Conservation (phyloP, 139 green algal genomes). For the Monoraphidium neglectum region DNA sequence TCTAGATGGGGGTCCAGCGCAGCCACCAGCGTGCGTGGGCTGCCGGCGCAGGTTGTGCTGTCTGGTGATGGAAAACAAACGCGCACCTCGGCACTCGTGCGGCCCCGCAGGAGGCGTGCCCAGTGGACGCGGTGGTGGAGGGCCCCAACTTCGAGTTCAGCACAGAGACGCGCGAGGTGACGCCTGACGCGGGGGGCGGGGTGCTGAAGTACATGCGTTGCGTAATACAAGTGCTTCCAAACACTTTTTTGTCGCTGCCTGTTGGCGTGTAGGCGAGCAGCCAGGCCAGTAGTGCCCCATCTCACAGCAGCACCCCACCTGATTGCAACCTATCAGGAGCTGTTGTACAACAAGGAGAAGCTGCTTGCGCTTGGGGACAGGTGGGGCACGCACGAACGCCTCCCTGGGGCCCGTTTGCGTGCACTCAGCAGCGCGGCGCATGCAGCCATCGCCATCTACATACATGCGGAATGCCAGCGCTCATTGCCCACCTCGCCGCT, state of each 20-base stretch:
- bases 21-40: too few species aligned
- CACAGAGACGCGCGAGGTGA: constrained; percentile 94
- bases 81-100: background rate
- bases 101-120: constrained; percentile 94
- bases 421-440: too few species aligned
- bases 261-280: too few species aligned
- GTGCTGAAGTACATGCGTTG: background rate
- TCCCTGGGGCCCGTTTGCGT: too few species aligned
- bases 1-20: too few species aligned
- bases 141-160: constrained; percentile 98
- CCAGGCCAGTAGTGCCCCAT: too few species aligned
- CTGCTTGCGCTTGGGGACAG: constrained; percentile 95
- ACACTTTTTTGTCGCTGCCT: background rate
- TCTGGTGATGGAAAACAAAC: too few species aligned
- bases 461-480: background rate
- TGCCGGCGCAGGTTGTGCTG: too few species aligned
- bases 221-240: background rate
- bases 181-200: background rate
- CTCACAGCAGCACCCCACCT: background rate
- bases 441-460: too few species aligned
- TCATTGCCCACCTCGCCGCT: background rate
- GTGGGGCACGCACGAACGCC: too few species aligned
- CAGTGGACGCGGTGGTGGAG: constrained; percentile 99
- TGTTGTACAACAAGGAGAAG: constrained; percentile 99
- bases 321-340: constrained; percentile 74